Percentiles rank a stretch among this genome's conserved stretches.
Conservation (phyloP, 495 filamentous ascomycete species). For the Sphaerosporella brunnea region DNA sequence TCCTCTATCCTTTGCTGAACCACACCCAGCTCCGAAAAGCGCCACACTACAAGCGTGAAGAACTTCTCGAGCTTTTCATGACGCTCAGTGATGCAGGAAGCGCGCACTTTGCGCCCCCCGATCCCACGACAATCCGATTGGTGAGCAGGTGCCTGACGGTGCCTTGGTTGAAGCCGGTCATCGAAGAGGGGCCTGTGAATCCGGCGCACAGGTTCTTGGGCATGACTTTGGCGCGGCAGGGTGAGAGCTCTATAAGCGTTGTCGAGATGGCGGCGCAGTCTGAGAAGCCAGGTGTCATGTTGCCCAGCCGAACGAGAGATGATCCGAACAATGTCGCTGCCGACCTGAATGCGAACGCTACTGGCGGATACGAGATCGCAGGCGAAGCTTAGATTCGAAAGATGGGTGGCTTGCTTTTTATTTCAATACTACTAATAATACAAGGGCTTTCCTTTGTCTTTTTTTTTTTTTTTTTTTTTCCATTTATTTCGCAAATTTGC, state of each 20-base stretch:
- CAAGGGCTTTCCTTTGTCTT: no score
- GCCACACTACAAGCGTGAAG: conserved; percentile 82
- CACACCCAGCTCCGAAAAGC: conserved; percentile 76
- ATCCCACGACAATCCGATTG: conserved; percentile 74
- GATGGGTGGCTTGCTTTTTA: no score
- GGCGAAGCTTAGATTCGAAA: neutral
- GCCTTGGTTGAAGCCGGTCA: conserved; percentile 9
- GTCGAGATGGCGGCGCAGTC: conserved; percentile 59
- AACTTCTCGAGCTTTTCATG: conserved; percentile 55
- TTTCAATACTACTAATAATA: no score
- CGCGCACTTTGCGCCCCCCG: conserved; percentile 74
- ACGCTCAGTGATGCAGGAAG: conserved; percentile 44
- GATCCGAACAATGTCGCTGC: neutral
- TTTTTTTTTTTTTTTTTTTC: no score
- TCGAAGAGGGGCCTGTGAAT: conserved; percentile 31
- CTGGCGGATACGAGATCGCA: neutral
- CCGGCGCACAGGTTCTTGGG: conserved; percentile 33
- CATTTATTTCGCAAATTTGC: no score
- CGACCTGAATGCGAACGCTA: neutral
- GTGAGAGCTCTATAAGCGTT: conserved; percentile 45
- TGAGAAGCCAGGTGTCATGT: conserved; percentile 72
- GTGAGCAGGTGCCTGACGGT: conserved; percentile 46
- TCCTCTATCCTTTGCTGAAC: conserved; percentile 72
- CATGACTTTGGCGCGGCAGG: conserved; percentile 33
- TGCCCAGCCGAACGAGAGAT: conserved; percentile 43